phyloP scores from a whole-genome alignment of 176 grass and related monocot genomes.

The Eleusine coracana region DNA sequence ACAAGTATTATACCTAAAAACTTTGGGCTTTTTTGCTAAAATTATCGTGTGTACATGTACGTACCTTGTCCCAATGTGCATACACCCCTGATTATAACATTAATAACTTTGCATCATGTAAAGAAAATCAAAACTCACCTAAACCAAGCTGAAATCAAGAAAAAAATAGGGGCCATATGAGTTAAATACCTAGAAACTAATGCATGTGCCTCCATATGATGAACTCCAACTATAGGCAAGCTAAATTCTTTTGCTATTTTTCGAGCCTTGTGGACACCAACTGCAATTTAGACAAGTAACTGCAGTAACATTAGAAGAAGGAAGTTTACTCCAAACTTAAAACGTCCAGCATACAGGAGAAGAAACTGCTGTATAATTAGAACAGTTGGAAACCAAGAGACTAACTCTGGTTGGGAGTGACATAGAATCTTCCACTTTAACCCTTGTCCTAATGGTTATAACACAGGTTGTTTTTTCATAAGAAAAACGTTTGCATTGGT shows the following conservation, averaged over 20 bases:
- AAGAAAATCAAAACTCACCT: background rate
- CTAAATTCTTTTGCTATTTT: slow-evolving; percentile 69
- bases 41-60: too few species aligned
- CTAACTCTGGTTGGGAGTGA: background rate
- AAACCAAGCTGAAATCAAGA: slow-evolving; percentile 2
- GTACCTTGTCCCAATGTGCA: too few species aligned
- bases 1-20: too few species aligned
- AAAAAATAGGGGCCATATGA: slow-evolving; percentile 9
- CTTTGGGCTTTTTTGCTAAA: too few species aligned
- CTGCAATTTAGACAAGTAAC: slow-evolving; percentile 51
- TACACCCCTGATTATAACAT: background rate
- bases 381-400: background rate
- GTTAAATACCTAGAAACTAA: slow-evolving; percentile 88
- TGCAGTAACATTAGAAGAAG: slow-evolving; percentile 2
- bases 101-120: background rate
- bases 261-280: slow-evolving; percentile 91
- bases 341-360: background rate
- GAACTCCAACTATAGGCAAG: slow-evolving; percentile 85
- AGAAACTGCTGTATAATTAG: background rate
- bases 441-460: background rate
- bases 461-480: background rate
- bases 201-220: slow-evolving; percentile 97
- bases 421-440: background rate
- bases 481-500: background rate
- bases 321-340: background rate